Conservation (phyloP, 2,329 filamentous ascomycete species). For the Graphium sp. region DNA sequence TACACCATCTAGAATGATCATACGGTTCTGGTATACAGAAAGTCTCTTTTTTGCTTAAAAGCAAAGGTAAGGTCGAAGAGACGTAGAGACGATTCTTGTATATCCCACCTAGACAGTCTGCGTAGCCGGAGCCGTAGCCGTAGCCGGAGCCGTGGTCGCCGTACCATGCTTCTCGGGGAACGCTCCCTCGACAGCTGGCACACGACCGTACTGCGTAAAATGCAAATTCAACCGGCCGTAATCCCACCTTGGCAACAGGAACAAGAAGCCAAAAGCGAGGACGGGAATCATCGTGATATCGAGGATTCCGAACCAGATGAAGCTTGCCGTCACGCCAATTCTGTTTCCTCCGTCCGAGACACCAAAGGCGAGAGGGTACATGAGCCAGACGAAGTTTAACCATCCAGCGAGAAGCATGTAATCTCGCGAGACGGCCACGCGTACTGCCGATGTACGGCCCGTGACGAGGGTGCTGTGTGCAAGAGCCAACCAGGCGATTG, state of each 20-base stretch:
- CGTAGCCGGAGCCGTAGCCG: background rate
- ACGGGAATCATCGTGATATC: constrained; percentile 29
- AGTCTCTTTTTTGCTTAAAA: too few relatives aligned
- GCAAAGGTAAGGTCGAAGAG: constrained; percentile 1
- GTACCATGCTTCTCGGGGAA: constrained; percentile 25
- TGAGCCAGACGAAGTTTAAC: constrained; percentile 32
- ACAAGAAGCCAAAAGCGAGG: constrained; percentile 21
- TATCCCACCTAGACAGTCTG: too few relatives aligned
- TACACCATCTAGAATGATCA: too few relatives aligned
- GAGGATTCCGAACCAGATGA: constrained; percentile 36
- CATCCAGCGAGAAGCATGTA: constrained; percentile 26
- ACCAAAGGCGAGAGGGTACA: constrained; percentile 37
- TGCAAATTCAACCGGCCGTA: constrained; percentile 30
- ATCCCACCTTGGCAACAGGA: constrained; percentile 31
- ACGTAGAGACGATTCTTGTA: too few relatives aligned
- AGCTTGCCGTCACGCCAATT: constrained; percentile 24
- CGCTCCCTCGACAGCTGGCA: constrained; percentile 18
- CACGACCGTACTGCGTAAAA: constrained; percentile 38
- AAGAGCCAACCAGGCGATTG: constrained; percentile 26
- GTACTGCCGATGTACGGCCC: constrained; percentile 18
- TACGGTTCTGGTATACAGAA: too few relatives aligned
- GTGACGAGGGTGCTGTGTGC: constrained; percentile 22
- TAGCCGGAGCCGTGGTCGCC: background rate
- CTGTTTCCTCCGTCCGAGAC: constrained; percentile 33
- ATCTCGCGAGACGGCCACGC: constrained; percentile 24